Percentiles rank a stretch among this genome's conserved stretches.
phyloP scores from a whole-genome alignment of 345 rosid species.

The Cochlearia excelsa region DNA sequence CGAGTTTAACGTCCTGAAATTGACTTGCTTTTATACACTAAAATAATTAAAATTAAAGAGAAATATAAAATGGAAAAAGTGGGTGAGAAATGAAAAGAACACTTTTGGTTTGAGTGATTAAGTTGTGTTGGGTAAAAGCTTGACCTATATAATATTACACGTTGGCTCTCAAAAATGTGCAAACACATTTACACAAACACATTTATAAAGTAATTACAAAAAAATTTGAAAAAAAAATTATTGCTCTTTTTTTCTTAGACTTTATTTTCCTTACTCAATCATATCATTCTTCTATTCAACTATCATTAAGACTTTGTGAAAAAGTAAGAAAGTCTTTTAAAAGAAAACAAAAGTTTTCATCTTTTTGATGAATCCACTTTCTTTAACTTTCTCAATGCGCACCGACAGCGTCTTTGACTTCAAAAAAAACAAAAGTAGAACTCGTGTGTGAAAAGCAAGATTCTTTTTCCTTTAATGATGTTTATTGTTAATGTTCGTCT shows the following conservation, averaged over 20 bases:
- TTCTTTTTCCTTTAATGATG: conserved; percentile 7
- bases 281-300: conserved; percentile 19
- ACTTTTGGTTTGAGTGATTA: conserved; percentile 36
- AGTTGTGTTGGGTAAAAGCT: conserved; percentile 38
- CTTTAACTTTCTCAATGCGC: conserved; percentile 22
- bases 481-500: too few species aligned
- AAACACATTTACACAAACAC: conserved; percentile 30
- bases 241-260: background rate
- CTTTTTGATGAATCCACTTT: conserved; percentile 24
- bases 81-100: conserved; percentile 30
- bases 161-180: conserved; percentile 26
- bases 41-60: conserved; percentile 14
- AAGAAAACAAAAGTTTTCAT: conserved; percentile 6
- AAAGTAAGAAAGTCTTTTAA: conserved; percentile 29
- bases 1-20: conserved; percentile 15
- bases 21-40: conserved; percentile 25
- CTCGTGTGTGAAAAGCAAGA: conserved; percentile 39
- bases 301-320: conserved; percentile 36
- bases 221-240: conserved; percentile 16
- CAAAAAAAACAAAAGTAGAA: conserved; percentile 24
- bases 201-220: conserved; percentile 25
- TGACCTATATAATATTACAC: conserved; percentile 37
- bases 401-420: conserved; percentile 37
- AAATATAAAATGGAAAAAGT: background rate
- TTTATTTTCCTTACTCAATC: conserved; percentile 12